These are phyloP conservation scores for Ceratopteris richardii DNA, from an alignment of 75 land plant genomes.

Conservation along the genomic window DNA sequence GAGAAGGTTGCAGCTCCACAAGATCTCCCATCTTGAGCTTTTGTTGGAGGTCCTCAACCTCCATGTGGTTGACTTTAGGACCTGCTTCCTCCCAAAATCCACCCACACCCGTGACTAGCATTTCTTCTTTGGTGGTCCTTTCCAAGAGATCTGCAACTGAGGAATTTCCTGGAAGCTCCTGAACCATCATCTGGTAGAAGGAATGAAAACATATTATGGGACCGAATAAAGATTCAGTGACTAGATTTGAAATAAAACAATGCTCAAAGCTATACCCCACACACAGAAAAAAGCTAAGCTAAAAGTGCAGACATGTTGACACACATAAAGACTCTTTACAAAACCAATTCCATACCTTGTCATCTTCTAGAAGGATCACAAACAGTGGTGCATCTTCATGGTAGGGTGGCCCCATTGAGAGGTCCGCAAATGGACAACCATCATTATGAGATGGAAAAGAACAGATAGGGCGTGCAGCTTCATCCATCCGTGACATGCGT, in stretches of 20 bases:
- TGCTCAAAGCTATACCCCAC: no score
- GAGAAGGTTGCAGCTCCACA: constrained; percentile 60
- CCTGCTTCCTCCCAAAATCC: constrained; percentile 47
- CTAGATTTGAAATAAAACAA: no score
- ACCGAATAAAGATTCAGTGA: no score
- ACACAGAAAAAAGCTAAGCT: no score
- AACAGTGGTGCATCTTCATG: constrained; percentile 67
- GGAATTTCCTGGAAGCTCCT: constrained; percentile 68
- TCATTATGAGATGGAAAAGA: constrained; percentile 65
- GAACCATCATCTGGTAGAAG: constrained; percentile 74
- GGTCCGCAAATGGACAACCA: constrained; percentile 44
- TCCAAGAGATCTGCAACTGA: constrained; percentile 57
- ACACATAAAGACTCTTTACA: no score
- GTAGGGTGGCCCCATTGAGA: constrained; percentile 26
- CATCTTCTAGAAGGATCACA: constrained; percentile 69
- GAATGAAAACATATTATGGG: no score
- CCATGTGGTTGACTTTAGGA: constrained; percentile 67
- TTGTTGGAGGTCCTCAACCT: constrained; percentile 50
- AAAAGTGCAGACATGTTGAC: no score
- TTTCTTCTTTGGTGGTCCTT: constrained; percentile 33
- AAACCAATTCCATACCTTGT: constrained; percentile 35
- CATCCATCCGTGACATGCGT: constrained; percentile 27
- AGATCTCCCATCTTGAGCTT: constrained; percentile 86
- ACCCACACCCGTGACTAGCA: constrained; percentile 32
- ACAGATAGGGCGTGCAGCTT: constrained; percentile 49